These are phyloP conservation scores for Corymbia calophylla DNA, from an alignment of 441 rosid species.

Conservation along the genomic window DNA sequence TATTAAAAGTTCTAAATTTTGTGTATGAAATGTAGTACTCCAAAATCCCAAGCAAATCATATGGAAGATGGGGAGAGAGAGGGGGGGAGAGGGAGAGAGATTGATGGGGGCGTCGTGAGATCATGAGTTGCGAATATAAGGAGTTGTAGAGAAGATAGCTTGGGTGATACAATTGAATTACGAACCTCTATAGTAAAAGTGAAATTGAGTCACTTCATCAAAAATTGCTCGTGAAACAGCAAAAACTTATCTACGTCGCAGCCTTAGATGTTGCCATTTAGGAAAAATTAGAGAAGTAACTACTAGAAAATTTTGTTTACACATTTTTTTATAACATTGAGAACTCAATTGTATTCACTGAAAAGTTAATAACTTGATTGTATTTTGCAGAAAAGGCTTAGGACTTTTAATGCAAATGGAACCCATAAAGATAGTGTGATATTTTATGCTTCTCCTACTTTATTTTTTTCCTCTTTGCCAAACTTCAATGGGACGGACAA, in stretches of 20 bases:
- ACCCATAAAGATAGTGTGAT: background rate
- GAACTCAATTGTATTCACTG: background rate
- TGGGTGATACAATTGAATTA: background rate
- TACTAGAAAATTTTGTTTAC: background rate
- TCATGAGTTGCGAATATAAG: no score
- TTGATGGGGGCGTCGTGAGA: no score
- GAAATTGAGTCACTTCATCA: background rate
- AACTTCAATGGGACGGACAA: background rate
- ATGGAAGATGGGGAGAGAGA: no score
- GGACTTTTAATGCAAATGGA: background rate
- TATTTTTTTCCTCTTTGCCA: background rate
- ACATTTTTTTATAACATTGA: background rate
- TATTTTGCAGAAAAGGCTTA: background rate
- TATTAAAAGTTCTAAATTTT: background rate
- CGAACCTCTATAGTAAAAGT: background rate
- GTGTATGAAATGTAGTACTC: no score
- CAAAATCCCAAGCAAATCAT: background rate
- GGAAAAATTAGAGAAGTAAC: background rate
- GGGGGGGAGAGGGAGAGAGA: no score
- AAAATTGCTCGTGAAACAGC: background rate
- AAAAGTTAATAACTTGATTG: background rate
- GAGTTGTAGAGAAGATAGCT: no score
- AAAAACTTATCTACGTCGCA: background rate
- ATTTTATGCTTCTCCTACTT: background rate
- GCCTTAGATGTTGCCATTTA: background rate